These are phyloP conservation scores for Platanthera guangdongensis DNA, from an alignment of 106 monocot species.

Conservation along the genomic window DNA sequence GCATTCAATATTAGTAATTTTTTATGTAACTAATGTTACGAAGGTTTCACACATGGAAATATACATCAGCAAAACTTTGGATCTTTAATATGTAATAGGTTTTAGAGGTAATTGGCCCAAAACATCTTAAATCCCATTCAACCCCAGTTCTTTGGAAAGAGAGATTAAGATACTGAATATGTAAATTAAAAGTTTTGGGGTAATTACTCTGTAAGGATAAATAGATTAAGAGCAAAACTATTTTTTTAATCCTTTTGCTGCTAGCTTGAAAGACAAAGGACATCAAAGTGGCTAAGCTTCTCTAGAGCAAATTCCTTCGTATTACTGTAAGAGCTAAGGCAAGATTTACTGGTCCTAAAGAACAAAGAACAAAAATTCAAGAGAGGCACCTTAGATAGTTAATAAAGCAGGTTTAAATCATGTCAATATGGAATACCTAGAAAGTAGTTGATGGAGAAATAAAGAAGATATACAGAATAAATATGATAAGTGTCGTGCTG, in stretches of 20 bases:
- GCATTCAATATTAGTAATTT: background rate
- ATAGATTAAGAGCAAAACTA: background rate
- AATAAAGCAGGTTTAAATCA: background rate
- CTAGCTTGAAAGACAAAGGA: background rate
- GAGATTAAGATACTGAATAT: background rate
- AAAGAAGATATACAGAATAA: background rate
- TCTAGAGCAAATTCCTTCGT: background rate
- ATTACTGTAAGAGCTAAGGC: background rate
- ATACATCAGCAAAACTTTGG: too few species aligned
- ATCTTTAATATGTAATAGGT: background rate
- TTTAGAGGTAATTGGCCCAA: background rate
- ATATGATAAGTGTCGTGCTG: background rate
- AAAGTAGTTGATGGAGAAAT: background rate
- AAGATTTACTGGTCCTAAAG: background rate
- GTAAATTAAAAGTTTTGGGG: background rate
- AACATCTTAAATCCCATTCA: background rate
- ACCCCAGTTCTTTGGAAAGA: background rate
- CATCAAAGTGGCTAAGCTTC: background rate
- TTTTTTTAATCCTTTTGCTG: background rate
- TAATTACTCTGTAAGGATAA: background rate
- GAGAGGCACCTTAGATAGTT: background rate
- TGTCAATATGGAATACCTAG: background rate
- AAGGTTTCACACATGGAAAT: too few species aligned
- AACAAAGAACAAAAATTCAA: background rate
- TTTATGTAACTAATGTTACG: background rate